Conservation (phyloP, 2,329 filamentous ascomycete species). For the Pestalotiopsis sp. region DNA sequence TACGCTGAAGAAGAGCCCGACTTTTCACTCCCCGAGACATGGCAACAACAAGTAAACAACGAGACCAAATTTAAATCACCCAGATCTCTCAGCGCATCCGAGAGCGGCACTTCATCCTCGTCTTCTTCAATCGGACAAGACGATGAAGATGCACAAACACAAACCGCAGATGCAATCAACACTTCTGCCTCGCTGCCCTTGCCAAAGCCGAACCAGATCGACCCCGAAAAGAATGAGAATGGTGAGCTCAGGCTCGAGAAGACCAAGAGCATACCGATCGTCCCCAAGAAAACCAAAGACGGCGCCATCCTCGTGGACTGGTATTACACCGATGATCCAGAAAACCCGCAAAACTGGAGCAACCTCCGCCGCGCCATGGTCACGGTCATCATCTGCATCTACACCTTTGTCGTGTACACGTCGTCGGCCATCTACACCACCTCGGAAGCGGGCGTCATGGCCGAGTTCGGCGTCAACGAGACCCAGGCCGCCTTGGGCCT, state of each 20-base stretch:
- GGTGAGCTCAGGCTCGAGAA: constrained; percentile 29
- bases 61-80: constrained; percentile 2
- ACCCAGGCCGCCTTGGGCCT: constrained; percentile 60
- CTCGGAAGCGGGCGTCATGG: constrained; percentile 48
- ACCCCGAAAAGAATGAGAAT: constrained; percentile 24
- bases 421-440: constrained; percentile 55
- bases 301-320: constrained; percentile 30
- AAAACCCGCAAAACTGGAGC: constrained; percentile 60
- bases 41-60: constrained; percentile 17
- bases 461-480: constrained; percentile 54
- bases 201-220: constrained; percentile 24
- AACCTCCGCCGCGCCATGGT: constrained; percentile 44
- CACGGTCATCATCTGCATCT: constrained; percentile 51
- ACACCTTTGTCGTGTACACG: constrained; percentile 63
- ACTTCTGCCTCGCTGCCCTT: constrained; percentile 20
- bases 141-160: constrained; percentile 25
- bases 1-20: constrained; percentile 25
- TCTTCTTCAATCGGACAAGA: constrained; percentile 18
- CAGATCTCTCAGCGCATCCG: not conserved
- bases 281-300: constrained; percentile 31
- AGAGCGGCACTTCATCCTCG: constrained; percentile 16
- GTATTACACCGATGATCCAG: constrained; percentile 55
- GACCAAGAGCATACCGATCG: constrained; percentile 30
- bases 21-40: constrained; percentile 25
- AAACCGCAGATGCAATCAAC: constrained; percentile 19